Conservation (phyloP, 495 filamentous ascomycete species). For the Hypoxylon cercidicola region DNA sequence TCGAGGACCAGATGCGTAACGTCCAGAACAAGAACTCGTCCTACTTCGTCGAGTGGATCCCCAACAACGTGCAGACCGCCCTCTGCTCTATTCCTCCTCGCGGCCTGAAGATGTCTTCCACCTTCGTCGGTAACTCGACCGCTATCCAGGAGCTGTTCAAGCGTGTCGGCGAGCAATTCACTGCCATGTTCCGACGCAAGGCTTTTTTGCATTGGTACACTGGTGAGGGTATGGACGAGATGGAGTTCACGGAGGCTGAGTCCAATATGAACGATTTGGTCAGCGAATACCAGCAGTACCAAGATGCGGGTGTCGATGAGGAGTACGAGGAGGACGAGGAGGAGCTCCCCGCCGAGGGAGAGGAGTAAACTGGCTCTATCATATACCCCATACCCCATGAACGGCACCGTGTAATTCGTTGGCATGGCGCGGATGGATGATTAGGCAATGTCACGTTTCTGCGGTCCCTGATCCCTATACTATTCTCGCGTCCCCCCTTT, state of each 20-base stretch:
- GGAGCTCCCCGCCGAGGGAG: constrained; percentile 53
- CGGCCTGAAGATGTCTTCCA: constrained; percentile 98
- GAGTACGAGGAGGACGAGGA: constrained; percentile 74
- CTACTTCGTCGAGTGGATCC: constrained; percentile 99
- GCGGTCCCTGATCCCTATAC: constrained; percentile 40
- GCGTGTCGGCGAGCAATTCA: constrained; percentile 99
- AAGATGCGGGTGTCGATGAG: constrained; percentile 90
- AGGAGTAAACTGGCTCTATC: constrained; percentile 41
- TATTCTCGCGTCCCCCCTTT: constrained; percentile 45
- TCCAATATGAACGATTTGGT: constrained; percentile 99
- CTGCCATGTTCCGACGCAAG: constrained; percentile 99
- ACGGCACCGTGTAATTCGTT: constrained; percentile 28
- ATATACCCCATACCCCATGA: constrained; percentile 39
- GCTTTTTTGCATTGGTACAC: constrained; percentile 99
- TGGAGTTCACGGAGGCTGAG: constrained; percentile 99
- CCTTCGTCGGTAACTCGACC: constrained; percentile 99
- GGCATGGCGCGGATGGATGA: constrained; percentile 30
- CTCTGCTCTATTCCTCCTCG: constrained; percentile 99
- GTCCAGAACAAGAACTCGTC: constrained; percentile 99
- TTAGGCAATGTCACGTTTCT: constrained; percentile 28
- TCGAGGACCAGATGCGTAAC: constrained; percentile 99
- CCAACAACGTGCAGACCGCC: constrained; percentile 99
- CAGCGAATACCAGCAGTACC: constrained; percentile 99
- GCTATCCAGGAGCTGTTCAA: constrained; percentile 99
- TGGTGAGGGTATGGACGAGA: constrained; percentile 99